Conservation (phyloP, 169 alveolate genomes). For the Plasmodium ovale region DNA sequence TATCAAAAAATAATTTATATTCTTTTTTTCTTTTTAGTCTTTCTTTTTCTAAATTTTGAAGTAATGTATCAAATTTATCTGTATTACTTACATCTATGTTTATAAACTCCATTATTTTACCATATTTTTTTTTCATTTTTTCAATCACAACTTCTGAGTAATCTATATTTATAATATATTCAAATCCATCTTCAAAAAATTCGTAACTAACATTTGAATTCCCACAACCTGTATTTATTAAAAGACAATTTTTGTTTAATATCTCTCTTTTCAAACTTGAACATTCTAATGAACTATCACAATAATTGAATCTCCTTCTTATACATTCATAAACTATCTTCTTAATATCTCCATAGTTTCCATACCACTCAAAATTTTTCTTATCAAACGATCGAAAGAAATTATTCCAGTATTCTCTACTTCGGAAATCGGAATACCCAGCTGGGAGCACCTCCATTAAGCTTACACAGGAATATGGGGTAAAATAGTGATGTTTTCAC, state of each 20-base stretch:
- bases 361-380: slow-evolving; percentile 85
- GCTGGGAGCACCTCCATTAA: slow-evolving; percentile 70
- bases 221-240: slow-evolving; percentile 85
- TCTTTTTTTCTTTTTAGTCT: slow-evolving; percentile 36
- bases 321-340: slow-evolving; percentile 41
- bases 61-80: slow-evolving; percentile 22
- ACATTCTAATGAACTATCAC: neutral
- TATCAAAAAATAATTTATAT: slow-evolving; percentile 82
- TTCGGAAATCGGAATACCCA: slow-evolving; percentile 82
- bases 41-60: slow-evolving; percentile 47
- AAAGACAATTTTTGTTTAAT: slow-evolving; percentile 50
- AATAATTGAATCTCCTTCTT: slow-evolving; percentile 33
- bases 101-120: slow-evolving; percentile 66
- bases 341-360: slow-evolving; percentile 76
- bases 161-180: slow-evolving; percentile 77
- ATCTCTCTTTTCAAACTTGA: neutral
- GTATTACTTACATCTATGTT: slow-evolving; percentile 78
- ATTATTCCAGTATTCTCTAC: slow-evolving; percentile 80
- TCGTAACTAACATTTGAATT: slow-evolving; percentile 79
- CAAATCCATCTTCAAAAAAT: slow-evolving; percentile 80
- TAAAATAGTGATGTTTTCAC: no score
- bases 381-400: slow-evolving; percentile 80
- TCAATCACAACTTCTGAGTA: slow-evolving; percentile 80
- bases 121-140: slow-evolving; percentile 77
- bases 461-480: no score